These are phyloP conservation scores for Aureobasidium sp. DNA, from an alignment of 2,329 filamentous ascomycete genomes.

Conservation along the genomic window DNA sequence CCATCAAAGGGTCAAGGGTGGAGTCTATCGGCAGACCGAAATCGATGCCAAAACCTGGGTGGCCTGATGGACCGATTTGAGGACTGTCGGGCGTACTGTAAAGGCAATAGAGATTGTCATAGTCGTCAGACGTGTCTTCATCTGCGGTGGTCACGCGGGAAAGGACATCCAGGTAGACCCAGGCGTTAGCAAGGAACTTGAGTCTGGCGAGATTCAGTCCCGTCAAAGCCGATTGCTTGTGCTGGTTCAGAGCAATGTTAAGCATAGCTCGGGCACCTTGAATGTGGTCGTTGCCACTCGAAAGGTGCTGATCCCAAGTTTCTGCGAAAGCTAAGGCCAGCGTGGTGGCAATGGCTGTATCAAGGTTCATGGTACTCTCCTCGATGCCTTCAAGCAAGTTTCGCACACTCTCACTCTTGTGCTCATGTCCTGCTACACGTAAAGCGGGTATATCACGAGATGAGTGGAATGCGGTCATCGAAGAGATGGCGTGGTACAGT, in stretches of 20 bases:
- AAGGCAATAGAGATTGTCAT: conserved; percentile 38
- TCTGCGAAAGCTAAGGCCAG: conserved; percentile 63
- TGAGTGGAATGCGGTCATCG: conserved; percentile 63
- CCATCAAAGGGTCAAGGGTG: conserved; percentile 64
- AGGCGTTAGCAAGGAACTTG: conserved; percentile 63
- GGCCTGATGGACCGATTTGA: background rate
- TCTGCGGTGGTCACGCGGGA: conserved; percentile 59
- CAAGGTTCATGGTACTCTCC: conserved; percentile 52
- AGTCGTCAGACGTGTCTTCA: conserved; percentile 50
- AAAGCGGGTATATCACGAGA: conserved; percentile 52
- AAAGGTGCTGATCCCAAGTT: conserved; percentile 63
- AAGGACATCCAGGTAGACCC: conserved; percentile 69
- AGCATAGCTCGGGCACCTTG: conserved; percentile 60
- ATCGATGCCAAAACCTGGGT: conserved; percentile 31
- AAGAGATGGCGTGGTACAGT: conserved; percentile 60
- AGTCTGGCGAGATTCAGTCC: conserved; percentile 48
- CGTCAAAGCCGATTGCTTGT: conserved; percentile 34
- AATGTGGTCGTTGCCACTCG: conserved; percentile 62
- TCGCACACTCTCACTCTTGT: conserved; percentile 59
- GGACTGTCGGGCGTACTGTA: conserved; percentile 21
- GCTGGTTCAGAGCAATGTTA: conserved; percentile 49
- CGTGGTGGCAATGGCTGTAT: conserved; percentile 63
- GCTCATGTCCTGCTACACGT: conserved; percentile 57
- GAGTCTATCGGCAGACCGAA: conserved; percentile 37
- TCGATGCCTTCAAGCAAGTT: conserved; percentile 52